Percentiles rank a stretch among this genome's conserved stretches.
Evolutionary conservation across 73 alveolate species (phyloP).

Genomic region (Durusdinium trenchii): DNA sequence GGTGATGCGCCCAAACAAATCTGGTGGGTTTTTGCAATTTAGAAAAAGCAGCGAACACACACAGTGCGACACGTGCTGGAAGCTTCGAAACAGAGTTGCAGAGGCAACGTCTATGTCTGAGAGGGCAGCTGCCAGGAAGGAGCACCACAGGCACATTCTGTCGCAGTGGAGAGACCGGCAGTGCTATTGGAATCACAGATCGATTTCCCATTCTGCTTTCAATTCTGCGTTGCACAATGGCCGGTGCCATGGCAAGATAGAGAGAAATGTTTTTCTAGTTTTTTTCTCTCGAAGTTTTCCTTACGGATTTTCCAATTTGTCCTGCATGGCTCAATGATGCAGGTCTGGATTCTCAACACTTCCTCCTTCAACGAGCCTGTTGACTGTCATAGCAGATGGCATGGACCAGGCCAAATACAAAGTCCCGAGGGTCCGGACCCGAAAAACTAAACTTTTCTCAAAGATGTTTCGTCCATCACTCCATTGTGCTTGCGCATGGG

Average conservation of each 20-base stretch:
- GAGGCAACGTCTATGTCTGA: neutral
- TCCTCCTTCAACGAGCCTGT: neutral
- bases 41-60: neutral
- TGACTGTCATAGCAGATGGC: neutral
- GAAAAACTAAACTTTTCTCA: neutral
- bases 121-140: neutral
- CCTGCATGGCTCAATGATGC: neutral
- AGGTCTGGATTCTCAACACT: neutral
- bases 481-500: neutral
- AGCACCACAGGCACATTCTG: neutral
- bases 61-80: neutral
- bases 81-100: neutral
- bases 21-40: neutral
- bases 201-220: neutral
- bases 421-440: neutral
- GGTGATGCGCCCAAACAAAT: neutral
- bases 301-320: neutral
- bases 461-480: neutral
- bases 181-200: neutral
- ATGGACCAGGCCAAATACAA: constrained; percentile 27
- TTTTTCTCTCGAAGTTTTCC: neutral
- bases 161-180: neutral
- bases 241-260: neutral
- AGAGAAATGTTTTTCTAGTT: neutral
- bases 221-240: neutral